Evolutionary conservation across 176 grass and related monocot species (phyloP).

Genomic region (Zea luxurians): DNA sequence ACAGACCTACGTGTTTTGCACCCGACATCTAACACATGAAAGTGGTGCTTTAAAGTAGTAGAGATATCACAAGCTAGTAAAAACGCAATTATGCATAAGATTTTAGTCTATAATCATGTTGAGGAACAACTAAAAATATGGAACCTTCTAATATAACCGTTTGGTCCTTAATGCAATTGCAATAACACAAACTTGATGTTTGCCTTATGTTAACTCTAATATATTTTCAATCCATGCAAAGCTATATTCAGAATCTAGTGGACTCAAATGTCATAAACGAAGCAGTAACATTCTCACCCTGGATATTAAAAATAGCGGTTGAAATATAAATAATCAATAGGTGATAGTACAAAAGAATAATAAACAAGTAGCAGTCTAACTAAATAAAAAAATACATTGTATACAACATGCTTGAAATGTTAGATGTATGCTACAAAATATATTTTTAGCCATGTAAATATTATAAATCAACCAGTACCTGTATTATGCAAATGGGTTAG

Average conservation of each 20-base stretch:
- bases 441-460: neutral
- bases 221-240: no score
- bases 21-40: no score
- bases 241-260: constrained; percentile 47
- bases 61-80: no score
- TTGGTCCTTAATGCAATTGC: no score
- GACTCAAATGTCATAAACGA: constrained; percentile 99
- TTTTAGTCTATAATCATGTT: no score
- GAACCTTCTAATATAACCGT: no score
- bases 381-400: neutral
- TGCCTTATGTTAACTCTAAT: no score
- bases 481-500: neutral
- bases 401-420: constrained; percentile 16
- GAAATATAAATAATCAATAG: constrained; percentile 5
- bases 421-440: constrained; percentile 1
- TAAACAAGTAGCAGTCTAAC: neutral
- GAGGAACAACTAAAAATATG: no score
- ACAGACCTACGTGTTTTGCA: no score
- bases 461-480: neutral
- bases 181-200: no score
- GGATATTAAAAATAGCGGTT: constrained; percentile 33
- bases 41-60: no score
- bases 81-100: no score
- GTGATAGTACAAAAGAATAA: neutral
- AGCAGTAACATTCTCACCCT: constrained; percentile 89